Evolutionary conservation across 768 basidiomycete species (phyloP), one percentile per base, ranked within the genome.

Genomic region (Phanerochaete sordida): DNA sequence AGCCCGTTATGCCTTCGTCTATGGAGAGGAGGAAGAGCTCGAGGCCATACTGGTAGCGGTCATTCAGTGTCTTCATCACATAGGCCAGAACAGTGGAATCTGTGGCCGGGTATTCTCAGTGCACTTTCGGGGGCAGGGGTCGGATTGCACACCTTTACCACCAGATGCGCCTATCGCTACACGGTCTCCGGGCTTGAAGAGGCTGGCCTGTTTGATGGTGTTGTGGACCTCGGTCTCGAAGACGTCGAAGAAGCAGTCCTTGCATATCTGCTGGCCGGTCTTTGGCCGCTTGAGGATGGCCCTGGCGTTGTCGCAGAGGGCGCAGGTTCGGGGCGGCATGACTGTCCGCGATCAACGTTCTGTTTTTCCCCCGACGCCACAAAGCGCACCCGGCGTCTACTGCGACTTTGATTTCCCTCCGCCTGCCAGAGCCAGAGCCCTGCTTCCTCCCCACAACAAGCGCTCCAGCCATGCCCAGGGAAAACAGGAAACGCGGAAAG

Each of bases 151-250:
- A 93, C 96, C 96, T 83, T 99, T 99, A 47, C 97, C 97, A 48
- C 97, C 97, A 55, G 94, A 97, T 56, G 97, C 97, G 31, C 97
- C 97, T 60, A 99, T 98, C 26, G 97, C 97, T 39, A 99, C 94
- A 63, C 85, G 81, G 75, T 99, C 94, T 33, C 95, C 93, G 12
- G 85, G 79, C 69, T 85, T 86, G 80, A 99, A 99, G 3, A 99
- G 79, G 57, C 78, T 77, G 12, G 92, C 84, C 67, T 91, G 82
- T 6, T 79, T 86, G 70, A 98, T 98, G 0, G 97, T 98, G 71
- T 95, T 90, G 77, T 99, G 97, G 28, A 99, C 88, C 72, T 99
- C 97, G 0, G 94, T 96, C 79, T 99, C 97, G 67, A 99, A 99
- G 43, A 98, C 95, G 65, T 86, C 86, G 78, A 93, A 99, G 76